phyloP scores from a whole-genome alignment of 495 filamentous ascomycete genomes.

The Hyphodiscus hymeniophilus region DNA sequence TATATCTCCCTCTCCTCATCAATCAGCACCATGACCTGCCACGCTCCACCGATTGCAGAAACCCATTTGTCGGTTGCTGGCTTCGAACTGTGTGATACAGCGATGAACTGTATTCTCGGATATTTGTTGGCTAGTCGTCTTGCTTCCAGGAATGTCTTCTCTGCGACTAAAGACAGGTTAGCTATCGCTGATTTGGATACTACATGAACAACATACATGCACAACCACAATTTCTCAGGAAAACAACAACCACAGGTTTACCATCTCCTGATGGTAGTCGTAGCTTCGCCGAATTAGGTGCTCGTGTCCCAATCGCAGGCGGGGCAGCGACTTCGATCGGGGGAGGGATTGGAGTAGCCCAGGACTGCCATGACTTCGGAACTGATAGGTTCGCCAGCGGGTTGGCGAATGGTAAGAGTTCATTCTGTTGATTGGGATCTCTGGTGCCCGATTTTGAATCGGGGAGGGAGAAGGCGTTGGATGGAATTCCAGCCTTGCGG shows the following conservation, averaged over 20 bases:
- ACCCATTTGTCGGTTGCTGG: conserved; percentile 47
- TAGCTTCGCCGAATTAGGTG: conserved; percentile 38
- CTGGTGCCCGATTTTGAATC: conserved; percentile 16
- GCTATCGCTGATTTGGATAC: not conserved
- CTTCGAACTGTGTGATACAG: conserved; percentile 46
- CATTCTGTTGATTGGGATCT: not conserved
- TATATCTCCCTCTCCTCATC: conserved; percentile 46
- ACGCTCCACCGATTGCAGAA: conserved; percentile 40
- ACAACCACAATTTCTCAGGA: conserved; percentile 53
- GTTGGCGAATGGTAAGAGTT: conserved; percentile 12
- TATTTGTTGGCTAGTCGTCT: conserved; percentile 37
- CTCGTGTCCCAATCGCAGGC: conserved; percentile 36
- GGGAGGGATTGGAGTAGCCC: conserved; percentile 36
- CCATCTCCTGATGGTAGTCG: conserved; percentile 31
- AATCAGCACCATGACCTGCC: conserved; percentile 42
- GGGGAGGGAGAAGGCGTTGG: conserved; percentile 24
- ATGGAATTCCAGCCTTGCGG: conserved; percentile 35
- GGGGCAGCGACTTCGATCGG: conserved; percentile 33
- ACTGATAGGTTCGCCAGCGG: conserved; percentile 22
- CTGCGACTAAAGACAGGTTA: conserved; percentile 35
- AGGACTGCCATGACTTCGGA: conserved; percentile 37
- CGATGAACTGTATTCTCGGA: conserved; percentile 43
- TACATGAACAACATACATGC: conserved; percentile 37
- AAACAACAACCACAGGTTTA: conserved; percentile 44
- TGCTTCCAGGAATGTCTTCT: conserved; percentile 47